Evolutionary conservation across 179 eudicot species (phyloP).

Genomic region (Heliamphora pulchella): DNA sequence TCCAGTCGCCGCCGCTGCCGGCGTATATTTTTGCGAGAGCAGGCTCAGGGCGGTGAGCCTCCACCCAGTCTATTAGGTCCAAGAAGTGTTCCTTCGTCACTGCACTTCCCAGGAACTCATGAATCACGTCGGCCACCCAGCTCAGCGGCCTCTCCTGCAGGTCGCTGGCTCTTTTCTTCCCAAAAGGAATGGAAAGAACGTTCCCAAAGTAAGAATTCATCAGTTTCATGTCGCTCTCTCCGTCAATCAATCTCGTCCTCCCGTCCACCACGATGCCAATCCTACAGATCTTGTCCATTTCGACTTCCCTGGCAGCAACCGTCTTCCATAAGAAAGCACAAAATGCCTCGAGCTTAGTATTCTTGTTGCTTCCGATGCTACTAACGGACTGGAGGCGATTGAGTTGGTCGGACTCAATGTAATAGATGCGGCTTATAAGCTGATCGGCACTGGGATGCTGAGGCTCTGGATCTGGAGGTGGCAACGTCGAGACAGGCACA

Average conservation of each 20-base stretch:
- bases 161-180: conserved; percentile 10
- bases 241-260: conserved; percentile 24
- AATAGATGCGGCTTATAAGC: conserved; percentile 35
- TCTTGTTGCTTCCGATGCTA: not conserved
- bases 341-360: conserved; percentile 28
- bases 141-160: conserved; percentile 19
- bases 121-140: conserved; percentile 20
- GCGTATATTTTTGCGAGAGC: not conserved
- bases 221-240: conserved; percentile 18
- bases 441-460: not conserved
- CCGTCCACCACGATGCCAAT: conserved; percentile 38
- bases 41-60: not conserved
- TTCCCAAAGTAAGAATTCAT: conserved; percentile 37
- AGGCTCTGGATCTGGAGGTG: conserved; percentile 6
- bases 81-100: conserved; percentile 27
- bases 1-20: not conserved
- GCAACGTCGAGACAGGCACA: conserved; percentile 26
- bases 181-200: conserved; percentile 34
- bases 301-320: conserved; percentile 8
- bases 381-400: conserved; percentile 22
- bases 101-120: conserved; percentile 20
- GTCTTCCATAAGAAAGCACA: conserved; percentile 32
- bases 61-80: conserved; percentile 21
- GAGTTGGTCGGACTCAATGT: conserved; percentile 26
- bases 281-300: conserved; percentile 16